These are phyloP conservation scores for Symbiodinium natans DNA, from an alignment of 73 alveolate genomes.

Conservation along the genomic window DNA sequence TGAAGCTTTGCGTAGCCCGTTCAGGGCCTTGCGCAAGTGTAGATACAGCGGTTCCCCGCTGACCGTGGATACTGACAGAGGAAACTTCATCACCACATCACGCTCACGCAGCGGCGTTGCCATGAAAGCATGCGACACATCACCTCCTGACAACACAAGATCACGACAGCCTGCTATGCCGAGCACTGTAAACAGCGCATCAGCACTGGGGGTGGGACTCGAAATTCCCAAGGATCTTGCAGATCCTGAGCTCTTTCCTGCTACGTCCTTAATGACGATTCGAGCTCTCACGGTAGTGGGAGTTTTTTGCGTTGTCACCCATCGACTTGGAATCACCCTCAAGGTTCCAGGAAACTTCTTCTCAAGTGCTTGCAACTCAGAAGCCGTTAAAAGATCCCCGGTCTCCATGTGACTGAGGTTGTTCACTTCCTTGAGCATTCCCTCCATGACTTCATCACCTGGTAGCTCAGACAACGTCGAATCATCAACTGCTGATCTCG, in stretches of 20 bases:
- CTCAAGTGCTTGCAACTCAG: background rate
- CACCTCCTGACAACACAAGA: background rate
- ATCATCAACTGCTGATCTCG: background rate
- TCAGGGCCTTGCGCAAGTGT: background rate
- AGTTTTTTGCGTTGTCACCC: background rate
- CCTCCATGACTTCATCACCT: background rate
- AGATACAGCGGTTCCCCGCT: background rate
- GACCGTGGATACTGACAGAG: background rate
- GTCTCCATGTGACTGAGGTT: background rate
- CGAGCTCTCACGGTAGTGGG: background rate
- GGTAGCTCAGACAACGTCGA: background rate
- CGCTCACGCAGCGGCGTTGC: background rate
- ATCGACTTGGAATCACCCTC: background rate
- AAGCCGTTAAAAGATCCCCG: background rate
- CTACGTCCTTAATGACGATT: background rate
- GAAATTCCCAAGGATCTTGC: background rate
- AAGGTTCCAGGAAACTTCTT: background rate
- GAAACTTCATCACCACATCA: background rate
- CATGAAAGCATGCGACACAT: conserved; percentile 25
- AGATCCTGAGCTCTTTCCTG: background rate
- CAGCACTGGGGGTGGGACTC: background rate
- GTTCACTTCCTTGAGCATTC: background rate
- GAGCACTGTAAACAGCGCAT: background rate
- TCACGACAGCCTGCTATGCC: background rate
- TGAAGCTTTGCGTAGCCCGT: background rate